These are phyloP conservation scores for Aspergillus bombycis DNA, from an alignment of 2,329 filamentous ascomycete genomes.

Conservation along the genomic window DNA sequence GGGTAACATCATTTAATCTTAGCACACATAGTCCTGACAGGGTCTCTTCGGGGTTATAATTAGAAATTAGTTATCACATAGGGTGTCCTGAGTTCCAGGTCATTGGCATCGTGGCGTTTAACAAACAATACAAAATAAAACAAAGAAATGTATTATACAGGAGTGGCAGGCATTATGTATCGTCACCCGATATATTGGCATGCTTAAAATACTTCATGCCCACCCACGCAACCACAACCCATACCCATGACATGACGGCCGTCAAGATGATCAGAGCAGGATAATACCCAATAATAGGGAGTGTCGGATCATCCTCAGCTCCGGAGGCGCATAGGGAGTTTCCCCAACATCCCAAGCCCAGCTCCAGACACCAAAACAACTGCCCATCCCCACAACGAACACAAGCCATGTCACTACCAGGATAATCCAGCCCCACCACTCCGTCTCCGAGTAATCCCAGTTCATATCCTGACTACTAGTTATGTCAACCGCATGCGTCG, in stretches of 20 bases:
- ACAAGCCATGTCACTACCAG: constrained; percentile 90
- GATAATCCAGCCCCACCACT: constrained; percentile 98
- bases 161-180: constrained; percentile 37
- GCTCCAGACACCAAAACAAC: constrained; percentile 90
- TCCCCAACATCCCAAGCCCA: constrained; percentile 99
- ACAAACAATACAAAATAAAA: background rate
- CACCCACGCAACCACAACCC: constrained; percentile 96
- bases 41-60: background rate
- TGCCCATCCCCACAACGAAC: constrained; percentile 96
- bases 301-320: constrained; percentile 88
- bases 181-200: constrained; percentile 79
- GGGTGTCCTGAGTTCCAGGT: background rate
- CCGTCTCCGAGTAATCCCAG: constrained; percentile 93
- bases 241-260: constrained; percentile 97
- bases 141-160: background rate
- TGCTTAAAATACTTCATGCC: constrained; percentile 99
- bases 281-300: constrained; percentile 97
- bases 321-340: constrained; percentile 91
- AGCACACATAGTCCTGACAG: background rate
- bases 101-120: background rate
- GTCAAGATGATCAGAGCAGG: constrained; percentile 91
- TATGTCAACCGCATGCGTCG: constrained; percentile 36
- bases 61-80: background rate
- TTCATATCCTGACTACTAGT: constrained; percentile 47
- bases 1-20: constrained; percentile 2